These are phyloP conservation scores for Dioscorea dumetorum DNA, from an alignment of 106 monocot species.

Conservation along the genomic window DNA sequence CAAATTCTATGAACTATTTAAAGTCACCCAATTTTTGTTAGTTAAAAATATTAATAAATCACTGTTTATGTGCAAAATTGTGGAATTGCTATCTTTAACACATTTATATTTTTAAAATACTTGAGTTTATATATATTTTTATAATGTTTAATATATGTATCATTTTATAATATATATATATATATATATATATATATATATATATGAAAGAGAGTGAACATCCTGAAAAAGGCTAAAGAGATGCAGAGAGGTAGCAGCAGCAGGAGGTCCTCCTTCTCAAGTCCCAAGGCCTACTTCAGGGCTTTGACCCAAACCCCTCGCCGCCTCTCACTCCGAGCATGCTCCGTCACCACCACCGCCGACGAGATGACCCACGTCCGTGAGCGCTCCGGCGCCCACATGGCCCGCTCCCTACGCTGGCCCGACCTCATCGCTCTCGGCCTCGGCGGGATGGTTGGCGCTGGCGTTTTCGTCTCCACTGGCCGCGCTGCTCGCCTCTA, in stretches of 20 bases:
- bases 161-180: too few relatives aligned
- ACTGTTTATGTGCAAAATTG: too few relatives aligned
- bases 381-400: slow-evolving; percentile 68
- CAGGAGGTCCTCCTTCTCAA: slow-evolving; percentile 44
- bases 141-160: too few relatives aligned
- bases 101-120: too few relatives aligned
- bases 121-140: too few relatives aligned
- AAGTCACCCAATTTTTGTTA: too few relatives aligned
- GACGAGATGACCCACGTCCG: slow-evolving; percentile 86
- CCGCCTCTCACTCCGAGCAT: slow-evolving; percentile 42
- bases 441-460: slow-evolving; percentile 93
- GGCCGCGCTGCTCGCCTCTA: slow-evolving; percentile 53
- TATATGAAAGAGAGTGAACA: background rate
- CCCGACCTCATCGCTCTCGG: slow-evolving; percentile 76
- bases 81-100: too few relatives aligned
- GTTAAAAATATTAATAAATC: too few relatives aligned
- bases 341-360: slow-evolving; percentile 49
- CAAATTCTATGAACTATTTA: too few relatives aligned
- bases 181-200: too few relatives aligned
- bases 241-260: background rate
- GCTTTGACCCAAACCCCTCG: slow-evolving; percentile 53
- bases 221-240: background rate
- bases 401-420: slow-evolving; percentile 71
- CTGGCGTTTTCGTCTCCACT: slow-evolving; percentile 82
- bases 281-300: slow-evolving; percentile 36